phyloP scores from a whole-genome alignment of 1,139 yeast species.

The Candida tunisiensis region DNA sequence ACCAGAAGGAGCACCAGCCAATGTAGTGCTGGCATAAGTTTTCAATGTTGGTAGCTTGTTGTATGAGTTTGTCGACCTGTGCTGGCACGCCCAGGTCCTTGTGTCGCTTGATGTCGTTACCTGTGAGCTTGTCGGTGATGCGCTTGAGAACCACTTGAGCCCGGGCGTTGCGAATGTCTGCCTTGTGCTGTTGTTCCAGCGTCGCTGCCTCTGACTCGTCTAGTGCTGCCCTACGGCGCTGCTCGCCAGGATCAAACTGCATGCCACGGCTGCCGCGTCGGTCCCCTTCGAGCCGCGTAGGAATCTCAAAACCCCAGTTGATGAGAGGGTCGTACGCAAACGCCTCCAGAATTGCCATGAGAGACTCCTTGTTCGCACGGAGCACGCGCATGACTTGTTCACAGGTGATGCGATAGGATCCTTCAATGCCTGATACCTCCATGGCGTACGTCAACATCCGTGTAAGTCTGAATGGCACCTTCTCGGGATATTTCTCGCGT shows the following conservation, averaged over 20 bases:
- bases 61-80: constrained; percentile 87
- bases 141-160: constrained; percentile 83
- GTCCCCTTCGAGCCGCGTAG: constrained; percentile 33
- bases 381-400: constrained; percentile 94
- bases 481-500: constrained; percentile 94
- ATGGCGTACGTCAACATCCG: constrained; percentile 96
- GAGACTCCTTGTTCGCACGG: constrained; percentile 84
- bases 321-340: constrained; percentile 98
- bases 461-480: constrained; percentile 92
- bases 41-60: constrained; percentile 93
- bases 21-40: constrained; percentile 92
- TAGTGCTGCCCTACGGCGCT: constrained; percentile 56
- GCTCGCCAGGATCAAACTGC: constrained; percentile 39
- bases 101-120: constrained; percentile 72
- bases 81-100: constrained; percentile 64
- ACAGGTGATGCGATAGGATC: constrained; percentile 90
- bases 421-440: constrained; percentile 99
- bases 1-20: constrained; percentile 99
- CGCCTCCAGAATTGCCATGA: constrained; percentile 96
- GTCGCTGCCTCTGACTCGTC: constrained; percentile 59
- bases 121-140: constrained; percentile 83
- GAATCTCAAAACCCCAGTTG: constrained; percentile 96
- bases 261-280: constrained; percentile 2
- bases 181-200: constrained; percentile 56
- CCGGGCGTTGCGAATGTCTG: constrained; percentile 76